These are phyloP conservation scores for Fusarium sp. DNA, from an alignment of 2,329 filamentous ascomycete species.

Conservation along the genomic window DNA sequence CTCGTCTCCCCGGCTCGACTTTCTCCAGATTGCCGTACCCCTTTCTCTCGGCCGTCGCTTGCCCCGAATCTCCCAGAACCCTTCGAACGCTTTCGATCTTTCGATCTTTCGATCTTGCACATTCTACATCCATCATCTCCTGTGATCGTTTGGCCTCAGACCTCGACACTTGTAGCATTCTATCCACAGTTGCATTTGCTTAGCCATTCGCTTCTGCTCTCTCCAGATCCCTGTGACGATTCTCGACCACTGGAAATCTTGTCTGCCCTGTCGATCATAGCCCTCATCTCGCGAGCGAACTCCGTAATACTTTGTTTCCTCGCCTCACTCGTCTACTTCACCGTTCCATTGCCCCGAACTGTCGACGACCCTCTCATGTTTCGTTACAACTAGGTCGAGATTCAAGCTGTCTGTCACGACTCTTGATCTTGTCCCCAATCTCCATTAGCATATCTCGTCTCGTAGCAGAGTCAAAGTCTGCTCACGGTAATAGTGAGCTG, in stretches of 20 bases:
- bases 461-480: conserved; percentile 41
- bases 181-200: conserved; percentile 40
- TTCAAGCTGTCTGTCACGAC: conserved; percentile 46
- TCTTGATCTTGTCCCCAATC: conserved; percentile 41
- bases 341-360: conserved; percentile 30
- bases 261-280: conserved; percentile 20
- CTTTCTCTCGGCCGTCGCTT: conserved; percentile 43
- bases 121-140: conserved; percentile 32
- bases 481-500: conserved; percentile 59
- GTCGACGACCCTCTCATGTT: conserved; percentile 45
- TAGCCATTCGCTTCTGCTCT: conserved; percentile 37
- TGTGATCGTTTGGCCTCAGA: conserved; percentile 43
- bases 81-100: conserved; percentile 31
- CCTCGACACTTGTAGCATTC: conserved; percentile 39
- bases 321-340: conserved; percentile 23
- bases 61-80: conserved; percentile 33
- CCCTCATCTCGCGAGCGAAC: conserved; percentile 33
- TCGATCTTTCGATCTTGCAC: conserved; percentile 26
- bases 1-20: conserved; percentile 34
- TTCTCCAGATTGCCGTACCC: conserved; percentile 42
- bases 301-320: conserved; percentile 41
- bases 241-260: conserved; percentile 39
- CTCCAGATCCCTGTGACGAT: conserved; percentile 39
- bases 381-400: conserved; percentile 41
- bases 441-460: conserved; percentile 25